phyloP scores from a whole-genome alignment of 2,329 filamentous ascomycete species.

The Arthrinium puccinioides region DNA sequence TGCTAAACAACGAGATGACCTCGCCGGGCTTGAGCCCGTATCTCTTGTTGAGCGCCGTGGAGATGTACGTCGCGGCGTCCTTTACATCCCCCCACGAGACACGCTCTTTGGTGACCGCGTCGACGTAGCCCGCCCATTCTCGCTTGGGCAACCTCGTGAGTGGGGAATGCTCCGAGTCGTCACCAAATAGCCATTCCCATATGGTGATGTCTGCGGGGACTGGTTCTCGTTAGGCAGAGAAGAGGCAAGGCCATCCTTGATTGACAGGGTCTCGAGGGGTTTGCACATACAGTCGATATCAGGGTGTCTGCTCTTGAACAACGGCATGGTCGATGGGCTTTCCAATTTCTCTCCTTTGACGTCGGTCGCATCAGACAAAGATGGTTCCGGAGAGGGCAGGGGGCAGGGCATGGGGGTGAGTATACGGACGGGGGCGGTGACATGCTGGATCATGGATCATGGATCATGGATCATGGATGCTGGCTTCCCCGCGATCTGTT shows the following conservation, averaged over 20 bases:
- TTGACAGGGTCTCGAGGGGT: no score
- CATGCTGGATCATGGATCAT: no score
- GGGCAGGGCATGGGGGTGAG: no score
- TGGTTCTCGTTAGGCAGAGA: background rate
- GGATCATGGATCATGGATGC: no score
- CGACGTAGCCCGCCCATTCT: conserved; percentile 21
- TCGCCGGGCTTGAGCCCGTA: conserved; percentile 47
- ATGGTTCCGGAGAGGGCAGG: no score
- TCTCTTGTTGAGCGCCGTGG: conserved; percentile 49
- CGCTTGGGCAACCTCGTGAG: conserved; percentile 13
- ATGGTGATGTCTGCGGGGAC: conserved; percentile 14
- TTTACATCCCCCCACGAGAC: conserved; percentile 53
- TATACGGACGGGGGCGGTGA: no score
- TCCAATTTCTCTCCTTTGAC: no score
- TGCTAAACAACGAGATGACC: conserved; percentile 53
- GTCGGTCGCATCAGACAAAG: no score
- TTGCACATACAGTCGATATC: conserved; percentile 12
- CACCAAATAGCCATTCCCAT: conserved; percentile 17
- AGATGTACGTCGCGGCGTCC: conserved; percentile 47
- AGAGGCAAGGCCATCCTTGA: background rate
- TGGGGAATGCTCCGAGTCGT: conserved; percentile 12
- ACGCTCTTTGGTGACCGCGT: conserved; percentile 51
- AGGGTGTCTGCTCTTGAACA: conserved; percentile 14
- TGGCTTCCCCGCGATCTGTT: no score
- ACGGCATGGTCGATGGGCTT: conserved; percentile 7